Base-by-base conservation (phyloP, 768 basidiomycete species). In the Tricholomella constricta region DNA sequence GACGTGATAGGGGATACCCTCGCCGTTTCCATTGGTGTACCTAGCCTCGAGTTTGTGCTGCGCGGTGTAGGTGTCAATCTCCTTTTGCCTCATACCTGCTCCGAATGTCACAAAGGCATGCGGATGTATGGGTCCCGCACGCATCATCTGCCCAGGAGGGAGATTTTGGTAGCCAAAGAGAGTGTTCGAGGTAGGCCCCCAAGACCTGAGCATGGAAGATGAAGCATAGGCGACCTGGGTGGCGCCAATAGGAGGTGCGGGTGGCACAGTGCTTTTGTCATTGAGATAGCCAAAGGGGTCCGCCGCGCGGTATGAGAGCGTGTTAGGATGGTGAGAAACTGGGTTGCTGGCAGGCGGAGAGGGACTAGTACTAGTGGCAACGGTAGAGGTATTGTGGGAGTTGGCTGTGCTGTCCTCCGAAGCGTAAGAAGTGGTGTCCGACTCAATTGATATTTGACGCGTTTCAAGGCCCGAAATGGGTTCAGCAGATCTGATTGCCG, bases 81-180 rank as follows among this genome's bases (percentile, higher is more conserved):
- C 85, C 65, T 92, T 93, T 68, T 94, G 91, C 25, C 82, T 75
- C 75, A 85, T 85, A 2, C 94, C 94, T 5, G 93, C 86, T 19
- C 92, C 92, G 60, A 95, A 91, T 1, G 92, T 89, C 9, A 94
- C 85, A 65, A 83, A 94, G 31, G 88, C 89, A 48, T 88, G 82
- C 2, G 84, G 69, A 64, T 91, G 76, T 29, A 86, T 74, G 25
- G 89, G 83, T 45, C 78, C 78, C 5, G 80, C 77, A 19, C 81
- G 79, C 2, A 76, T 72, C 12, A 76, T 72, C 36, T 60, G 67
- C 34, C 72, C 71, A 37, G 73, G 57, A 14, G 53, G 38, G 8
- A 32, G 46, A 36, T 36, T 22, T 65, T 55, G 71, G 26, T 51
- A 63, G 48, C 47, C 67, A 62, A 43, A 69, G 54, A 61, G 77